Percentiles rank a stretch among this genome's conserved stretches.
Evolutionary conservation across 169 alveolate species (phyloP).

Genomic region (Perkinsus chesapeaki): DNA sequence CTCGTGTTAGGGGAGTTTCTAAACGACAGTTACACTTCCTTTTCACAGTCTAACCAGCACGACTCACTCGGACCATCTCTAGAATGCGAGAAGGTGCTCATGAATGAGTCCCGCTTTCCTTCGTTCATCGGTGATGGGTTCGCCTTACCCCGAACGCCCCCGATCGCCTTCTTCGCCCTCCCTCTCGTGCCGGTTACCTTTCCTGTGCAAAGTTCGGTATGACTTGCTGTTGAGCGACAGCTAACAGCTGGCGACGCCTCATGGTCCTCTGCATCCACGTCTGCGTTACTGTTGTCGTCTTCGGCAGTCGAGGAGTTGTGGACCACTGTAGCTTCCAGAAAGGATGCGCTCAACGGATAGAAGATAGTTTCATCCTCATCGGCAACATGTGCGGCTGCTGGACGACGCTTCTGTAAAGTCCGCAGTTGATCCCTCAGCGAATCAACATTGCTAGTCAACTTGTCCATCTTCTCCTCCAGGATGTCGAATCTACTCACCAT

Average conservation of each 20-base stretch:
- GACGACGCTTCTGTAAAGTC: not conserved
- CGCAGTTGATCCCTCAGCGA: not conserved
- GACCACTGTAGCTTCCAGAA: not conserved
- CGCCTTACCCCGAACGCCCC: not conserved
- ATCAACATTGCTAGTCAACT: not conserved
- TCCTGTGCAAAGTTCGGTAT: not conserved
- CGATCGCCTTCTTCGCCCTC: not conserved
- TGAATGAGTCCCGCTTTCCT: not conserved
- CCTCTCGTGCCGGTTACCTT: not conserved
- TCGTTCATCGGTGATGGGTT: not conserved
- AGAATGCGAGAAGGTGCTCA: not conserved
- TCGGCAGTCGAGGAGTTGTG: too few relatives aligned
- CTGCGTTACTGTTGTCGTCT: not conserved
- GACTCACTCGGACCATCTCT: not conserved
- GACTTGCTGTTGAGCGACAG: not conserved
- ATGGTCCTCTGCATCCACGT: not conserved
- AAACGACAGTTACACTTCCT: not conserved
- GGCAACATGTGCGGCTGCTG: not conserved
- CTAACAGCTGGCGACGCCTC: not conserved
- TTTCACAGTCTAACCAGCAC: not conserved
- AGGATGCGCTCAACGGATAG: not conserved
- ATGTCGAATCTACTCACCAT: too few relatives aligned
- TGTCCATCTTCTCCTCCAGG: not conserved
- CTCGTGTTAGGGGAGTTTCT: not conserved
- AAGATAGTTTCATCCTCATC: not conserved